Evolutionary conservation across 345 rosid species (phyloP).

Genomic region (Gossypium longicalyx): DNA sequence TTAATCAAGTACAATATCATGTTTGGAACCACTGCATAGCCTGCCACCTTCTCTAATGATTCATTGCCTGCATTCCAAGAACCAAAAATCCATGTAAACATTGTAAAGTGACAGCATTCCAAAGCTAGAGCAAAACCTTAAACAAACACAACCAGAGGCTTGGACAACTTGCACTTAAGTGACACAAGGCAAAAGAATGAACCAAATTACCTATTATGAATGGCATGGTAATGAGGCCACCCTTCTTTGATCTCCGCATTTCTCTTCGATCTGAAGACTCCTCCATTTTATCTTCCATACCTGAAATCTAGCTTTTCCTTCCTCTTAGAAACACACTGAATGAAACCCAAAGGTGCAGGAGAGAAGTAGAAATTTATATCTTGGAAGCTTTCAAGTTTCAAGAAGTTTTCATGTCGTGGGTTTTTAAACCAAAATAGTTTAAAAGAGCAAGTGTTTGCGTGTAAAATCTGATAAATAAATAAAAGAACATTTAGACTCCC

Average conservation of each 20-base stretch:
- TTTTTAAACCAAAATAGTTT: constrained; percentile 1
- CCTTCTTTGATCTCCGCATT: constrained; percentile 28
- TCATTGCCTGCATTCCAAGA: constrained; percentile 47
- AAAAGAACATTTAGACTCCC: too few relatives aligned
- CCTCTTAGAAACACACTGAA: constrained; percentile 1
- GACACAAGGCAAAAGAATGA: neutral
- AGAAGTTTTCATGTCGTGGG: neutral
- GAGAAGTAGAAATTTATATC: constrained; percentile 16
- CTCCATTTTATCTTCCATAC: constrained; percentile 37
- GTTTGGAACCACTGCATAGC: constrained; percentile 64
- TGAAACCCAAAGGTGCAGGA: neutral
- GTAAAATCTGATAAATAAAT: neutral
- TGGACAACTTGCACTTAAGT: neutral
- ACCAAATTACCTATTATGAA: constrained; percentile 53
- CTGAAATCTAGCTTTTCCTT: constrained; percentile 18
- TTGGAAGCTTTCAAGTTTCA: neutral
- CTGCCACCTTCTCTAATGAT: constrained; percentile 79
- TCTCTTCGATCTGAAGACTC: constrained; percentile 26
- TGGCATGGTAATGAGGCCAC: constrained; percentile 71
- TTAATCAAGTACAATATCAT: constrained; percentile 60
- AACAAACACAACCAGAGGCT: neutral
- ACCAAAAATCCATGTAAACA: neutral
- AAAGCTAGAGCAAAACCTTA: too few relatives aligned
- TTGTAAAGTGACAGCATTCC: neutral
- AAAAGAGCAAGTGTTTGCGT: neutral